phyloP scores from a whole-genome alignment of 2,329 filamentous ascomycete genomes.

The Trichoderma lentiforme region DNA sequence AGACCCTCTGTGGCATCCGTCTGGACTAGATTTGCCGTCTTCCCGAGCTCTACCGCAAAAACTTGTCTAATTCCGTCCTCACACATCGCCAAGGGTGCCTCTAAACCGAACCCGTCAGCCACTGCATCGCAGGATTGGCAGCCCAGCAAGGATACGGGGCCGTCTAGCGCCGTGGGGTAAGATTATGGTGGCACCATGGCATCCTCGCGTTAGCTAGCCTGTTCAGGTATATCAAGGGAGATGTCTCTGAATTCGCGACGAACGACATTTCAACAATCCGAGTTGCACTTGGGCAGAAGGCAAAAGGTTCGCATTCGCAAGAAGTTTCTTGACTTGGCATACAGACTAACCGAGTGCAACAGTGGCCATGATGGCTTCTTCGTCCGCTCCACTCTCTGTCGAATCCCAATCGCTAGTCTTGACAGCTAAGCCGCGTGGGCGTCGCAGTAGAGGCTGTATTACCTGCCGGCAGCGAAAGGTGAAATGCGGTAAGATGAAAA shows the following conservation, averaged over 20 bases:
- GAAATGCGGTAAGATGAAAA: background rate
- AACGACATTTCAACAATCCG: background rate
- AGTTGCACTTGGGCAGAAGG: background rate
- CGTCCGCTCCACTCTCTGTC: background rate
- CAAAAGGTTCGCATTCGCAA: background rate
- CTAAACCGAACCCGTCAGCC: background rate
- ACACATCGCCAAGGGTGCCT: background rate
- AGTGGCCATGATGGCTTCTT: background rate
- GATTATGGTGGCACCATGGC: background rate
- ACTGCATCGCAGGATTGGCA: background rate
- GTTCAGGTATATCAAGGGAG: background rate
- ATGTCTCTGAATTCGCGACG: background rate
- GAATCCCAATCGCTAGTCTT: background rate
- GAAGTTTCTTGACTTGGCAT: background rate
- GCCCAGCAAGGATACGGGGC: background rate
- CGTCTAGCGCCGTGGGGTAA: background rate
- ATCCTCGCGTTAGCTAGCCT: background rate
- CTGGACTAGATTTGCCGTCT: background rate
- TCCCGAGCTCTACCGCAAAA: background rate
- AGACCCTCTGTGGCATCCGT: background rate
- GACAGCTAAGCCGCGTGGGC: background rate
- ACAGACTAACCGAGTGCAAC: background rate
- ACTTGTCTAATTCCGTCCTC: background rate
- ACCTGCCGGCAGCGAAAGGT: background rate
- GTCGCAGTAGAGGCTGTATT: background rate